These are phyloP conservation scores for Aspergillus vadensis DNA, from an alignment of 2,329 filamentous ascomycete genomes.

Conservation along the genomic window DNA sequence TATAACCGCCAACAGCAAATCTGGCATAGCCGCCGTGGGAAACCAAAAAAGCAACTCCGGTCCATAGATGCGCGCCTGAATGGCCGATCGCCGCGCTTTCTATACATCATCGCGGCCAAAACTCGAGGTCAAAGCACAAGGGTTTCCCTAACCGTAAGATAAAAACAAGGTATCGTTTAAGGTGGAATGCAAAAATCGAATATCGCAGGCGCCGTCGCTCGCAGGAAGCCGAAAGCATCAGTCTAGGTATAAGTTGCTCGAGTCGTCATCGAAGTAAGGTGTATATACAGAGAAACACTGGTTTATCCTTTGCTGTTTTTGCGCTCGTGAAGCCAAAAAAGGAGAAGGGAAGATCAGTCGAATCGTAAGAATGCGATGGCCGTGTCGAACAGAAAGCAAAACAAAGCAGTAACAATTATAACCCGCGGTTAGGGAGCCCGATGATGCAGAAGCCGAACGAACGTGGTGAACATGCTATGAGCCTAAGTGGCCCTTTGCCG, in stretches of 20 bases:
- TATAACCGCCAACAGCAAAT: conserved; percentile 29
- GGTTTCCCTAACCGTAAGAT: conserved; percentile 41
- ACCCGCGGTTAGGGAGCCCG: conserved; percentile 39
- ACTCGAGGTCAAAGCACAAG: conserved; percentile 32
- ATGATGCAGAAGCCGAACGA: conserved; percentile 41
- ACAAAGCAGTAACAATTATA: conserved; percentile 35
- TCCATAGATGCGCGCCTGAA: conserved; percentile 37
- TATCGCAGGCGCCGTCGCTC: conserved; percentile 47
- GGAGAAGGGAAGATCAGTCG: conserved; percentile 25
- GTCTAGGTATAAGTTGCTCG: conserved; percentile 37
- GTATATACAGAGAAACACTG: conserved; percentile 39
- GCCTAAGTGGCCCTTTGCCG: conserved; percentile 28
- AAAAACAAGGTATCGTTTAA: conserved; percentile 39
- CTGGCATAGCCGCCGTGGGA: conserved; percentile 34
- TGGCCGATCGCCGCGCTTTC: conserved; percentile 42
- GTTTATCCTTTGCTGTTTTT: conserved; percentile 34
- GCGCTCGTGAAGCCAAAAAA: conserved; percentile 27
- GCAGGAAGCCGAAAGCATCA: conserved; percentile 41
- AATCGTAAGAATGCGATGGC: conserved; percentile 30
- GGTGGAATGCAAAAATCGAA: conserved; percentile 40
- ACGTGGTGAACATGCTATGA: conserved; percentile 35
- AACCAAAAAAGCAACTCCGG: conserved; percentile 40
- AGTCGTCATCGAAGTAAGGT: conserved; percentile 38
- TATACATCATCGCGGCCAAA: conserved; percentile 43
- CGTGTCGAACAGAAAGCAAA: conserved; percentile 34